Evolutionary conservation across 2,329 filamentous ascomycete species (phyloP), one percentile per base, ranked within the genome.

Genomic region (Pestalotiopsis sp.): DNA sequence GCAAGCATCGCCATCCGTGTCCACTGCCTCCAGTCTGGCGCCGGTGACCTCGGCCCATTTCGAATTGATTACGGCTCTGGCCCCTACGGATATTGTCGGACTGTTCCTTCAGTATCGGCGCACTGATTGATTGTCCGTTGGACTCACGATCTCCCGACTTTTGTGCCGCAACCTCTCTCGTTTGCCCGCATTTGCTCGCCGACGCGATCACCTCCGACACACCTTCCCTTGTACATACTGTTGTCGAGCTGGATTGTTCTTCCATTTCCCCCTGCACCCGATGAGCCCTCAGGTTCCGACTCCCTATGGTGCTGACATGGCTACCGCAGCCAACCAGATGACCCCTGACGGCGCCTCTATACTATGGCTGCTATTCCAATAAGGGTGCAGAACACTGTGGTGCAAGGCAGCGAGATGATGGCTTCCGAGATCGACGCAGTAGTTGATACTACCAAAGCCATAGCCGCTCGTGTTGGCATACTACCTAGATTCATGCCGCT

Each of bases 41-140:
- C 71, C 74, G 1, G 71, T 75, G 3, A 77, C 74, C 20, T 67
- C 74, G 58, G 73, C 76, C 39, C 76, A 73, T 12, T 79, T 80
- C 59, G 74, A 72, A 39, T 67, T 71, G n/a, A 23, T 56, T 23
- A 17, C 13, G 45, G 45, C 45, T n/a, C 17, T n/a, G 20, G 36
- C 25, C 20, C 12, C 59, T 6, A 36, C 31, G 17, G 63, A 57
- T 31, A 14, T 14, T 13, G 20, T 27, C 12, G 39, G 14, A 7
- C 45, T 14, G 17, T 3, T 20, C 17, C 12, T n/a, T 49, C 9
- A n/a, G 14, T 49, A n/a, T 49, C 17, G 14, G n/a, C 14, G 45
- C 45, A 49, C 17, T 49, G 17, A 20, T 49, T 49, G 45, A n/a
- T n/a, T 20, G 17, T 5, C 45, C 45, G 9, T 49, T 49, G 45